Evolutionary conservation across 2,329 filamentous ascomycete genomes (phyloP), one percentile per base, ranked within the genome.

Genomic region (Pseudophaeomoniella oleicola): DNA sequence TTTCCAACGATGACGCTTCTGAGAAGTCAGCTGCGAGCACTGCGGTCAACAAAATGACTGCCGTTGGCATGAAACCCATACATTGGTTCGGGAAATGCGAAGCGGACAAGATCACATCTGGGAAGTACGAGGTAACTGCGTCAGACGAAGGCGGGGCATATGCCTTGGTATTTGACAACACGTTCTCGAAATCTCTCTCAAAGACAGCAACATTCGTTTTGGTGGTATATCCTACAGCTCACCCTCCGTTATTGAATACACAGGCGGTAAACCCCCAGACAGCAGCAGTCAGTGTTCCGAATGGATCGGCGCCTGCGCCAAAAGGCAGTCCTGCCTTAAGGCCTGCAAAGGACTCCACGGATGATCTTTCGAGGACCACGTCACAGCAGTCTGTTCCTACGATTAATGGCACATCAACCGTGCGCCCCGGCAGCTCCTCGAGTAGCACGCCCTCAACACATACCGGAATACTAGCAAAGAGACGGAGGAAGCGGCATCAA

Each of bases 101-200:
- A 60, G 87, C 90, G 27, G 88, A 96, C 63, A 88, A 90, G 63
- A 86, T 94, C 35, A 82, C 84, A 14, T 85, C 88, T 57, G 90
- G 88, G 19, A 90, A 79, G 14, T 84, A 85, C 54, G 81, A 94
- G 52, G 83, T 96, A 16, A 6, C n/a, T n/a, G 64, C 66, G 1
- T 51, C 64, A 5, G 76, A 75, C 19, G 76, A 90, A 44, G 83
- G 78, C 16, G 90, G 90, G 52, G 94, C 94, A 75, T 98, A 93
- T 55, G 90, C 87, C 39, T 67, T 98, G 42, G 85, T 96, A 19
- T 94, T 98, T 53, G 90, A 98, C 71, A 98, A 98, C 54, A 98
- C 90, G 17, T 98, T 98, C 56, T 94, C 87, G 41, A 96, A 94
- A 62, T 83, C 80, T 57, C 79, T 82, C 30, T 90, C 87, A 37